Conservation (phyloP, 2,329 filamentous ascomycete species). For the Dryadomyces quercivorus region DNA sequence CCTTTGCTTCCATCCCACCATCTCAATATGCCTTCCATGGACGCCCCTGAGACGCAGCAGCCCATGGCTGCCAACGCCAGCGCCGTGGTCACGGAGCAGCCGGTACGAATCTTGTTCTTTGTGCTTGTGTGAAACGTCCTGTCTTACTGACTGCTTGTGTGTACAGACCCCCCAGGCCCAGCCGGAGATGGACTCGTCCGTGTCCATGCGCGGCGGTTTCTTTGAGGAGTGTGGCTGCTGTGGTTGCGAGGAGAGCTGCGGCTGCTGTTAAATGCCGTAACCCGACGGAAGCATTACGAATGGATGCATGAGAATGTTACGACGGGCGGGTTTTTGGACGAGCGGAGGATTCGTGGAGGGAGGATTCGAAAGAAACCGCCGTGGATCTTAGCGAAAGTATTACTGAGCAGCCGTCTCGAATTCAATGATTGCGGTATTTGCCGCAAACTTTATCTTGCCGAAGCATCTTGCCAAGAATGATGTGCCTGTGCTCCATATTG, state of each 20-base stretch:
- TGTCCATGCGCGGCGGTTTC: slow-evolving; percentile 19
- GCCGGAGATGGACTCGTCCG: slow-evolving; percentile 14
- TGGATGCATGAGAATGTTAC: too few relatives aligned
- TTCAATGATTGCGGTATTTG: not conserved
- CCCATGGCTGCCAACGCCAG: slow-evolving; percentile 17
- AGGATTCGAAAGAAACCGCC: too few relatives aligned
- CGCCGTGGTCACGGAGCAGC: slow-evolving; percentile 18
- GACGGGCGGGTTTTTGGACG: too few relatives aligned
- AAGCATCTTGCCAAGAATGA: not conserved
- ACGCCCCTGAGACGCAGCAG: slow-evolving; percentile 18
- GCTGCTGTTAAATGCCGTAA: slow-evolving; percentile 15
- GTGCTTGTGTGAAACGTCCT: not conserved
- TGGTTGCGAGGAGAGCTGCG: slow-evolving; percentile 17
- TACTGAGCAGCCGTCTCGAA: too few relatives aligned
- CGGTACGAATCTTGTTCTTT: slow-evolving; percentile 12
- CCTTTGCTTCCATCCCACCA: not conserved
- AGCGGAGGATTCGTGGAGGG: too few relatives aligned
- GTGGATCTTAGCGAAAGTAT: too few relatives aligned
- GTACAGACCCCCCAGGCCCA: slow-evolving; percentile 16
- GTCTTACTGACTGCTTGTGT: not conserved
- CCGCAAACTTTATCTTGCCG: not conserved
- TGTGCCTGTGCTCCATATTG: not conserved
- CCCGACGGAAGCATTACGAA: too few relatives aligned
- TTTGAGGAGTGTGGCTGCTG: slow-evolving; percentile 21
- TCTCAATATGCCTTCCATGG: slow-evolving; percentile 18